A percentile compares a stretch with the other conserved stretches of the same genome.
These are phyloP conservation scores for Phytophthora citricola DNA, from an alignment of 352 stramenopile genomes.

Conservation along the genomic window DNA sequence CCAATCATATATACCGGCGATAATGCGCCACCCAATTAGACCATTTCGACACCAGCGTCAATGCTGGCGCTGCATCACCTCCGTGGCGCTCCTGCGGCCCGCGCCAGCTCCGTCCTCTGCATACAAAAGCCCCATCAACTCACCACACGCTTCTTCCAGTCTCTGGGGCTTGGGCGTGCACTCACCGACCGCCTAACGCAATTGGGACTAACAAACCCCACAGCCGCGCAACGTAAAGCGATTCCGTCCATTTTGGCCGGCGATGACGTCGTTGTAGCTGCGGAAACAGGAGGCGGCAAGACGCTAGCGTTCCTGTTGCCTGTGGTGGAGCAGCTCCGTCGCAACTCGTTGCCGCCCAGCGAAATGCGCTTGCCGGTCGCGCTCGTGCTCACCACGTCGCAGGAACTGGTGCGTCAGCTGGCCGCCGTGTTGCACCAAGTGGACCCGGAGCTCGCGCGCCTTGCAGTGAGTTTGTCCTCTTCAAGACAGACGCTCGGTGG, in stretches of 20 bases:
- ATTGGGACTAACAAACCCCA: constrained; percentile 53
- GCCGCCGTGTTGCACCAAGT: constrained; percentile 49
- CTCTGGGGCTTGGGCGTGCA: constrained; percentile 50
- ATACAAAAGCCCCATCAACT: background rate
- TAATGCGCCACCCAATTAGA: constrained; percentile 12
- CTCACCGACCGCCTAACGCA: constrained; percentile 46
- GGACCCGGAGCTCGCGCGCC: constrained; percentile 44
- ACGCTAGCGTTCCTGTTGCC: constrained; percentile 96
- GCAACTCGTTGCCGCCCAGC: constrained; percentile 36
- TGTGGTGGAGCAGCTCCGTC: constrained; percentile 61
- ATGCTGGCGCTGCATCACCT: constrained; percentile 23
- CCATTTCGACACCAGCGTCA: background rate
- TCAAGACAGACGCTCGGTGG: constrained; percentile 52
- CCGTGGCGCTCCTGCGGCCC: background rate
- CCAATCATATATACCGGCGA: background rate
- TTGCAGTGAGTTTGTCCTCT: constrained; percentile 58
- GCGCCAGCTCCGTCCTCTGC: constrained; percentile 2
- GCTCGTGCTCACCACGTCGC: constrained; percentile 87
- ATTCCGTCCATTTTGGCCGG: constrained; percentile 61
- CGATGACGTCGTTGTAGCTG: constrained; percentile 93
- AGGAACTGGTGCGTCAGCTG: constrained; percentile 88
- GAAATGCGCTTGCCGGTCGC: constrained; percentile 58
- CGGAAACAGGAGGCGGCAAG: constrained; percentile 96
- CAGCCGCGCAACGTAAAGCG: constrained; percentile 57
- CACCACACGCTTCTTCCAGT: constrained; percentile 53